Base-by-base conservation (phyloP, 108 stramenopile genomes). In the Cyclotella sp. region DNA sequence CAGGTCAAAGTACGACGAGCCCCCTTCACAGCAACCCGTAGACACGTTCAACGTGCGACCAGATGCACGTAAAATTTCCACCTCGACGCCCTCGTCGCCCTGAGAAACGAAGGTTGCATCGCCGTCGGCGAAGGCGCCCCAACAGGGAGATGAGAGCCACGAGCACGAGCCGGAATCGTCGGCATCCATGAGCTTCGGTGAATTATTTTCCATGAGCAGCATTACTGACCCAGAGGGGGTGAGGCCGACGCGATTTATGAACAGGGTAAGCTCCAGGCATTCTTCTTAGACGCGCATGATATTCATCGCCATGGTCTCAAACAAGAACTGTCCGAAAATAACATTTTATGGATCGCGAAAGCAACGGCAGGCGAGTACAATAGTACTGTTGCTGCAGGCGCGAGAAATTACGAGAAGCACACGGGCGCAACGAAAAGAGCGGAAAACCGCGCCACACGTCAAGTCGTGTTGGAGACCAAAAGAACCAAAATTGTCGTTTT, bases 61-160 rank as follows among this genome's bases (percentile, higher is more conserved):
- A 1, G 40, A 19, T 8, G 49, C 18, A 51, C 49, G 0, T 3
- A 63, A 9, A 13, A 58, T 27, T 21, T 58, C 24, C 55, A 62
- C 61, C 34, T 62, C 34, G 61, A 62, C 61, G 39, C 15, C 30
- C 24, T 62, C 39, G n/a, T 13, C 61, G 19, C n/a, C 19, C 1
- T 51, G 6, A 1, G 49, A 51, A 19, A 51, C 49, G 49, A 19
- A 19, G 19, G 16, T 51, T 19, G 49, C 19, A 51, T 19, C 16
- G 49, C 19, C 49, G 14, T 39, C 61, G 14, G 61, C 28, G 28
- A 19, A 14, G 0, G 14, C 30, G 34, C 16, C 34, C 18, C 34
- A 40, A 40, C 61, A 62, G 13, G 61, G 39, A 15, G 40, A 62
- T 8, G 34, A 15, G 34, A 62, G 19, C 61, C 61, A 62, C 7